Evolutionary conservation across 73 alveolate genomes (phyloP).

Genomic region (Symbiodinium pilosum): DNA sequence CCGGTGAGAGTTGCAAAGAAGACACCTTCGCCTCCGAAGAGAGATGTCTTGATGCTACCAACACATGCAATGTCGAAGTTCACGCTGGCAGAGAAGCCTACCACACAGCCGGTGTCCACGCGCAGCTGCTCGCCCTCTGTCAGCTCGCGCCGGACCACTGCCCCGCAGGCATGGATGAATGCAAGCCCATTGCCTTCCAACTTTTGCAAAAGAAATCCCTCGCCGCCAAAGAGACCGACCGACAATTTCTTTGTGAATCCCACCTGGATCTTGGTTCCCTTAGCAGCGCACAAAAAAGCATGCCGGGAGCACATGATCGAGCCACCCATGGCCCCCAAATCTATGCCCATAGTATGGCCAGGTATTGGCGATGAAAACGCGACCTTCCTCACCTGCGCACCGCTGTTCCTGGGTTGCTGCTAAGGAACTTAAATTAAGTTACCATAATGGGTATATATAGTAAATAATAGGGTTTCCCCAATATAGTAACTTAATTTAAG

Average conservation of each 20-base stretch:
- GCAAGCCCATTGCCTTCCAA: conserved; percentile 34
- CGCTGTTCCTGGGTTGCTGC: no score
- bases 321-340: conserved; percentile 33
- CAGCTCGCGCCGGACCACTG: conserved; percentile 34
- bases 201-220: conserved; percentile 8
- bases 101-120: conserved; percentile 30
- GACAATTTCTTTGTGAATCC: conserved; percentile 11
- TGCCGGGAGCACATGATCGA: conserved; percentile 6
- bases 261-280: neutral
- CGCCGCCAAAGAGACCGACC: conserved; percentile 22
- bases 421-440: no score
- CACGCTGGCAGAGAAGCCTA: conserved; percentile 29
- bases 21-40: conserved; percentile 23
- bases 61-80: conserved; percentile 19
- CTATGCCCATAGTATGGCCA: conserved; percentile 25
- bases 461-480: no score
- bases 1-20: conserved; percentile 34
- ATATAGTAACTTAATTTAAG: no score
- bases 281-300: neutral
- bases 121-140: conserved; percentile 33
- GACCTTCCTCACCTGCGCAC: neutral
- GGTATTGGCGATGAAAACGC: conserved; percentile 22
- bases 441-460: no score
- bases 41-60: conserved; percentile 34
- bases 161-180: conserved; percentile 36